Evolutionary conservation across 192 early-diverging fungal genomes (phyloP).

Genomic region (Backusella psychrophila): DNA sequence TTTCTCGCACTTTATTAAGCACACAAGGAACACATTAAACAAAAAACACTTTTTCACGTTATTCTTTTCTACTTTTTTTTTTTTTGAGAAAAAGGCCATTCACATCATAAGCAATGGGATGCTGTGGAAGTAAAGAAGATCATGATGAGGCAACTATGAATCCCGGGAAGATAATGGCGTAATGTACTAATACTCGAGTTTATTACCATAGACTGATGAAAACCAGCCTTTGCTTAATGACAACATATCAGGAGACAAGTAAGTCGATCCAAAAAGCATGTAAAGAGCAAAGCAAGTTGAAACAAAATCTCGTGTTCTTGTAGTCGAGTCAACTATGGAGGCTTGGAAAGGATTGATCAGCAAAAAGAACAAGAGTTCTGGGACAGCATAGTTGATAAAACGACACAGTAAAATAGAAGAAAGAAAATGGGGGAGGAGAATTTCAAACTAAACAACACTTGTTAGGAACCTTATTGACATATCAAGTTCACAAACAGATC

Average conservation of each 20-base stretch:
- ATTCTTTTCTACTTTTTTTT: no score
- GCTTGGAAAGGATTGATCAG: constrained; percentile 5
- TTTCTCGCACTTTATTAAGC: no score
- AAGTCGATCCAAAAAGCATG: not conserved
- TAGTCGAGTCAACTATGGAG: constrained; percentile 16
- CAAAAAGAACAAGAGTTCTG: constrained; percentile 33
- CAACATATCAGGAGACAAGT: constrained; percentile 10
- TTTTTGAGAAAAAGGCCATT: not conserved
- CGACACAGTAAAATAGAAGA: constrained; percentile 19
- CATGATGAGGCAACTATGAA: constrained; percentile 6
- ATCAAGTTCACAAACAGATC: constrained; percentile 23
- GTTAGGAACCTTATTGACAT: constrained; percentile 30
- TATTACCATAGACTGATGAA: constrained; percentile 1
- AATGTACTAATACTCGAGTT: not conserved
- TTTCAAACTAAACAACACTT: not conserved
- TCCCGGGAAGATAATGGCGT: not conserved
- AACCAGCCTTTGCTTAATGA: constrained; percentile 7
- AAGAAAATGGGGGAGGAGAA: not conserved
- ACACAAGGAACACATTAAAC: no score
- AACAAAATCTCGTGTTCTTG: not conserved
- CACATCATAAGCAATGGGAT: constrained; percentile 7
- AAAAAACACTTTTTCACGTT: no score
- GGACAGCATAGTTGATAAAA: constrained; percentile 21
- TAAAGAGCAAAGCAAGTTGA: no score
- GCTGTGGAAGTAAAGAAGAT: constrained; percentile 25